A percentile compares a stretch with the other conserved stretches of the same genome.
These are phyloP conservation scores for Silene latifolia DNA, from an alignment of 148 eudicot genomes.

Conservation along the genomic window DNA sequence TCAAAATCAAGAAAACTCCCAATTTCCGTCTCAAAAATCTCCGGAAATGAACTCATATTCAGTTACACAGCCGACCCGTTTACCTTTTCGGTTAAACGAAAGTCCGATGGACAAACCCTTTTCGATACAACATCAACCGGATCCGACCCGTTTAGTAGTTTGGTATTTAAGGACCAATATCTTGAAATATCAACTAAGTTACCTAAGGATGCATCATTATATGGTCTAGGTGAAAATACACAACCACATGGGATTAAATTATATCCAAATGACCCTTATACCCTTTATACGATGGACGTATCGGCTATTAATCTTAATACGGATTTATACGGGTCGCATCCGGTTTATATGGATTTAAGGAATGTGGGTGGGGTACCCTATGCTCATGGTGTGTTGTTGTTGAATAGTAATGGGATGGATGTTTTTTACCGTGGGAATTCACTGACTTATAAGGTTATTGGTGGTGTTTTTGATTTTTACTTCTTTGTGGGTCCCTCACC, in stretches of 20 bases:
- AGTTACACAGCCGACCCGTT: slow-evolving; percentile 70
- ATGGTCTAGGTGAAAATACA: slow-evolving; percentile 86
- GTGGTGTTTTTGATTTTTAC: slow-evolving; percentile 91
- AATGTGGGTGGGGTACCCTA: slow-evolving; percentile 50
- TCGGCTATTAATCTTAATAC: slow-evolving; percentile 79
- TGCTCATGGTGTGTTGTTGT: slow-evolving; percentile 69
- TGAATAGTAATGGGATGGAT: slow-evolving; percentile 98
- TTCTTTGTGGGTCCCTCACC: slow-evolving; percentile 85
- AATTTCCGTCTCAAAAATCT: slow-evolving; percentile 33
- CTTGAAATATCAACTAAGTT: slow-evolving; percentile 70
- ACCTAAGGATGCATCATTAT: slow-evolving; percentile 72
- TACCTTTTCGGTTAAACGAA: slow-evolving; percentile 59
- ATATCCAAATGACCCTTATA: slow-evolving; percentile 79
- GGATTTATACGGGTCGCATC: slow-evolving; percentile 92
- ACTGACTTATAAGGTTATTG: slow-evolving; percentile 88
- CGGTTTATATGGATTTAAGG: slow-evolving; percentile 93
- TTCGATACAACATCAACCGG: slow-evolving; percentile 48
- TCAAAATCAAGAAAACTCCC: slow-evolving; percentile 45
- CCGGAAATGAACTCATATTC: slow-evolving; percentile 54
- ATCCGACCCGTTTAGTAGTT: slow-evolving; percentile 44
- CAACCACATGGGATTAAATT: slow-evolving; percentile 86
- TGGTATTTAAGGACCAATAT: slow-evolving; percentile 88
- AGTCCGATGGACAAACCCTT: slow-evolving; percentile 70
- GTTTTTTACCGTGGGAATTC: slow-evolving; percentile 71
- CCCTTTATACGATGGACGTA: slow-evolving; percentile 61